phyloP scores from a whole-genome alignment of 345 rosid species.

The Melastoma malabathricum region DNA sequence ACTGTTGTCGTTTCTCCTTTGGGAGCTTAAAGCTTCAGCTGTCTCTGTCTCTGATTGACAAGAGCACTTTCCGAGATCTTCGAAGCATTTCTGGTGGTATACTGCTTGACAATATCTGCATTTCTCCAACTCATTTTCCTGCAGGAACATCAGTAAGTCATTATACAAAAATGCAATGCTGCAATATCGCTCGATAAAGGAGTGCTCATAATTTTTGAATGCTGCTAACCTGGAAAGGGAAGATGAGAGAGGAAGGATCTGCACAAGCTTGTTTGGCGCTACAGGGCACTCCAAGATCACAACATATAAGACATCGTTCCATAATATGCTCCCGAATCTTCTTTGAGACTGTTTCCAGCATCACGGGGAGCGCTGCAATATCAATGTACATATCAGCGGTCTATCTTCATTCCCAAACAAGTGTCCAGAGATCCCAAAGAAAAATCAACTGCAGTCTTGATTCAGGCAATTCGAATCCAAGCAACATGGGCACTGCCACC shows the following conservation, averaged over 20 bases:
- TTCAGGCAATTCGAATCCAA: no score
- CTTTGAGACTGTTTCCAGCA: constrained; percentile 62
- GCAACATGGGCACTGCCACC: no score
- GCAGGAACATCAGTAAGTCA: no score
- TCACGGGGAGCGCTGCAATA: constrained; percentile 62
- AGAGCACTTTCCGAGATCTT: constrained; percentile 46
- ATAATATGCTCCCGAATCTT: constrained; percentile 80
- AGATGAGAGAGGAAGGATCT: constrained; percentile 86
- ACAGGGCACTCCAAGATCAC: constrained; percentile 90
- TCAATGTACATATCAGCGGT: no score
- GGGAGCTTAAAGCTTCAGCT: constrained; percentile 10
- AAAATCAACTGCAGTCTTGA: no score
- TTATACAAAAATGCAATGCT: no score
- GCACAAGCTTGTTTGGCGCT: constrained; percentile 73
- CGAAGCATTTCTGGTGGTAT: constrained; percentile 69
- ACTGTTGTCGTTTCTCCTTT: constrained; percentile 11
- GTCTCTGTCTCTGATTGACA: constrained; percentile 44
- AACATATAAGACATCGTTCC: constrained; percentile 80
- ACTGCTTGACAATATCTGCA: constrained; percentile 48
- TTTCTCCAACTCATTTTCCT: constrained; percentile 65
- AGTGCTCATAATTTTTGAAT: not conserved
- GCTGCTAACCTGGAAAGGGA: constrained; percentile 81
- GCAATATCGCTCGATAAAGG: not conserved
- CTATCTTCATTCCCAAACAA: no score
- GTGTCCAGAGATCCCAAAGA: no score